Conservation (phyloP, 495 filamentous ascomycete genomes). For the Trichoderma reesei region DNA sequence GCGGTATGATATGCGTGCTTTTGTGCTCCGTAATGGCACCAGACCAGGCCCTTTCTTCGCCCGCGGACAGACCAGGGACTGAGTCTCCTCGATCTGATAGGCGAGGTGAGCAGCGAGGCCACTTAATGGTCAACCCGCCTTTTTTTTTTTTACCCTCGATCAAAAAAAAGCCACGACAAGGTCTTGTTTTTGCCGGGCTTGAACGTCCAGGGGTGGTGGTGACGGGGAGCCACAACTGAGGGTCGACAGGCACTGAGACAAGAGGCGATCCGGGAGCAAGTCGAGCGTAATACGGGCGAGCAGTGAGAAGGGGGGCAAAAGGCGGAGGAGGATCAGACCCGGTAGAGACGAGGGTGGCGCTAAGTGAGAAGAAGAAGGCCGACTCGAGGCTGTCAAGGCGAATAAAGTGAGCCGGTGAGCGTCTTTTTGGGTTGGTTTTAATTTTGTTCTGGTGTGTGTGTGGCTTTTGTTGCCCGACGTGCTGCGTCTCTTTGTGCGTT, state of each 20-base stretch:
- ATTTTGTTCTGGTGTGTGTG: too few species aligned
- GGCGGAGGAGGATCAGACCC: background rate
- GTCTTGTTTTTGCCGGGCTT: background rate
- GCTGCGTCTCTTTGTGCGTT: too few species aligned
- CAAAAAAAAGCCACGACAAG: background rate
- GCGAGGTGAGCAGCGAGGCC: background rate
- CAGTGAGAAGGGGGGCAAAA: background rate
- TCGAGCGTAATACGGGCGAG: background rate
- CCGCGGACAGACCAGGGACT: too few species aligned
- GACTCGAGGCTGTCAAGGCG: background rate
- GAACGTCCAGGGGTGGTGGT: background rate
- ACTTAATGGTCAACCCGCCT: background rate
- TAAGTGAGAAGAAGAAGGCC: background rate
- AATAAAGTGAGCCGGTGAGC: too few species aligned
- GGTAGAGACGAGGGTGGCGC: background rate
- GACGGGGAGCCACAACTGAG: background rate
- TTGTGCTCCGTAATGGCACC: background rate
- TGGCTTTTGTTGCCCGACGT: too few species aligned
- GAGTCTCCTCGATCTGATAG: too few species aligned
- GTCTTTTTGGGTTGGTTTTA: too few species aligned
- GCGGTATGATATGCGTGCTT: background rate
- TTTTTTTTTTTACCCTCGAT: too few species aligned
- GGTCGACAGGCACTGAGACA: constrained; percentile 2
- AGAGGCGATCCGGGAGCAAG: background rate
- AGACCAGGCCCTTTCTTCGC: too few species aligned